Conservation (phyloP, 306 rosid species). For the Astragalus glycyphyllos region DNA sequence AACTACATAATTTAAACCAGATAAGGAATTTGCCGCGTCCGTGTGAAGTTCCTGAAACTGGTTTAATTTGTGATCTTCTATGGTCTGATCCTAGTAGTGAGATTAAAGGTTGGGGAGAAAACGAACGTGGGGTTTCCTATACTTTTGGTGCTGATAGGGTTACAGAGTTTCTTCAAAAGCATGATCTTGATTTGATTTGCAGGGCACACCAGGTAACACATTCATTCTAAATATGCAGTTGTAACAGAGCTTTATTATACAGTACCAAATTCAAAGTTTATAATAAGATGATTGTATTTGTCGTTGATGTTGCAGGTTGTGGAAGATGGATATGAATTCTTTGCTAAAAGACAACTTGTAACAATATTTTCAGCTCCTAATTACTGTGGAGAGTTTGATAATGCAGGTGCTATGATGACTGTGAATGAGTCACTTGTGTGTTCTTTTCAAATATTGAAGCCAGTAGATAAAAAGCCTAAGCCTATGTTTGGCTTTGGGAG, state of each 20-base stretch:
- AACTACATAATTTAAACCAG: slow-evolving; percentile 61
- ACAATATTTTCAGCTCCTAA: slow-evolving; percentile 93
- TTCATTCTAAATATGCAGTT: background rate
- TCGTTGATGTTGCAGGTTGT: slow-evolving; percentile 66
- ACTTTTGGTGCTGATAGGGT: slow-evolving; percentile 81
- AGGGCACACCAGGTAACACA: slow-evolving; percentile 86
- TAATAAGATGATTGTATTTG: slow-evolving; percentile 19
- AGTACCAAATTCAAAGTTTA: too few relatives aligned
- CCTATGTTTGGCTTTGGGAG: slow-evolving; percentile 61
- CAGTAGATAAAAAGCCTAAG: slow-evolving; percentile 64
- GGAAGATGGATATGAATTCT: slow-evolving; percentile 95
- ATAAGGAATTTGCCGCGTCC: slow-evolving; percentile 68
- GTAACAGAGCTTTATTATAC: background rate
- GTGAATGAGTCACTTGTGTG: slow-evolving; percentile 81
- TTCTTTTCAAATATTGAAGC: slow-evolving; percentile 79
- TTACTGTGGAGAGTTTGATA: slow-evolving; percentile 92
- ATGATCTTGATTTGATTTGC: slow-evolving; percentile 79
- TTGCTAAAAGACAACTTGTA: slow-evolving; percentile 75
- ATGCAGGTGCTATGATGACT: slow-evolving; percentile 90
- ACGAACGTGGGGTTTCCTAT: slow-evolving; percentile 84
- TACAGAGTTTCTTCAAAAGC: slow-evolving; percentile 63
- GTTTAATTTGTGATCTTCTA: slow-evolving; percentile 81
- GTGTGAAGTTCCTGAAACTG: slow-evolving; percentile 70
- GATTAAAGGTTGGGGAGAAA: slow-evolving; percentile 73
- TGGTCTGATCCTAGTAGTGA: slow-evolving; percentile 89